phyloP scores from a whole-genome alignment of 2,329 filamentous ascomycete species.

The Monosporascus sp. region DNA sequence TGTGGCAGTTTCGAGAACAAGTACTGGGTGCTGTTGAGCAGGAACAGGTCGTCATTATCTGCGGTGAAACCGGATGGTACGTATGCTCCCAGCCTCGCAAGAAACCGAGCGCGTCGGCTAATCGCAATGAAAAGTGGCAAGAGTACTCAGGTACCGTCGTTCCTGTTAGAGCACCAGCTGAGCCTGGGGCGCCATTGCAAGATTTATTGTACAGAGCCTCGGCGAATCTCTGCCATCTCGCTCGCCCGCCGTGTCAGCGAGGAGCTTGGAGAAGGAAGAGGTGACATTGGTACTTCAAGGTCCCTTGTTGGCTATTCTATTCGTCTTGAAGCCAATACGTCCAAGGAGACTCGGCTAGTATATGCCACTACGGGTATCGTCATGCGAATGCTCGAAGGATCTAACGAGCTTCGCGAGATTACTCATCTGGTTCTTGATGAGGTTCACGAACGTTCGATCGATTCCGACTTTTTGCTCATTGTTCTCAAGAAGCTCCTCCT shows the following conservation, averaged over 20 bases:
- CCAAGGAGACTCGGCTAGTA: slow-evolving; percentile 74
- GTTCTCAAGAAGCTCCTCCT: slow-evolving; percentile 79
- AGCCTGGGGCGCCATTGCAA: slow-evolving; percentile 77
- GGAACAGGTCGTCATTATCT: slow-evolving; percentile 86
- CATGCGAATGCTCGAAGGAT: slow-evolving; percentile 94
- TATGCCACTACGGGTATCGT: slow-evolving; percentile 91
- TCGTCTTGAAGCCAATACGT: slow-evolving; percentile 81
- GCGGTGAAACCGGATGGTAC: slow-evolving; percentile 88
- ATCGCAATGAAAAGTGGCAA: slow-evolving; percentile 58
- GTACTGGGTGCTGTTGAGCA: slow-evolving; percentile 73
- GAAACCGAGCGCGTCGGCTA: slow-evolving; percentile 11
- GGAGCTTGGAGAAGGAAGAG: slow-evolving; percentile 80
- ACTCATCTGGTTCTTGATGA: slow-evolving; percentile 96
- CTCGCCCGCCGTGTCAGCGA: slow-evolving; percentile 89
- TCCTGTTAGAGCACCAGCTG: slow-evolving; percentile 85
- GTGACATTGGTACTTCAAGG: slow-evolving; percentile 73
- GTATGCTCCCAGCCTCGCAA: slow-evolving; percentile 6
- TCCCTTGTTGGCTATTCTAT: slow-evolving; percentile 95
- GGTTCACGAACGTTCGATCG: slow-evolving; percentile 92
- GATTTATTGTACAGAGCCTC: slow-evolving; percentile 91
- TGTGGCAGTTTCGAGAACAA: slow-evolving; percentile 77
- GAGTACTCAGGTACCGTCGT: slow-evolving; percentile 94
- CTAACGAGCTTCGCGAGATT: slow-evolving; percentile 79
- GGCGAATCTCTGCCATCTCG: slow-evolving; percentile 93
- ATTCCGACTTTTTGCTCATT: slow-evolving; percentile 93